Evolutionary conservation across 805 yeast species (phyloP), one percentile per base, ranked within the genome.

Genomic region (Zygosaccharomyces rouxii): DNA sequence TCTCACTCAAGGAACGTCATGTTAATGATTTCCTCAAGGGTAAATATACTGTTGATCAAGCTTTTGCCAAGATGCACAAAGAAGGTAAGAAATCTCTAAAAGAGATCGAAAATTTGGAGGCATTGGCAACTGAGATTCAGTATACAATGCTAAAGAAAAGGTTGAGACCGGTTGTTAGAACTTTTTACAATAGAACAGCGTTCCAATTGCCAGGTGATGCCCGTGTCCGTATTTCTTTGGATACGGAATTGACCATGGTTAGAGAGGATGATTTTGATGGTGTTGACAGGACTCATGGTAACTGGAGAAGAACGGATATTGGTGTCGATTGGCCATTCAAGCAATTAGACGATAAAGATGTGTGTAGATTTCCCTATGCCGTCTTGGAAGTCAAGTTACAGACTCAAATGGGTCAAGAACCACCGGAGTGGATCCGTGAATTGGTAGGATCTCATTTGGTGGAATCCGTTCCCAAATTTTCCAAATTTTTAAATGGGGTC

Each of bases 121-220:
- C 94, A 39, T 76, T 94, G 56, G 98, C 98, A 6, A 78, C 83
- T 50, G 99, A 94, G 68, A 86, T 87, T 38, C 99, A 94, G 71
- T 94, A 92, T 68, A 77, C 95, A 29, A 85, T 89, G 53, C 70
- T 94, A 57, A 86, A 86, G 64, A 84, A 84, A 66, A 84, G 83
- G 67, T 75, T 86, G 67, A 80, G 97, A 63, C 99, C 99, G 0
- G 97, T 89, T 38, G 86, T 89, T 71, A 81, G 99, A 69, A 87
- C 97, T 0, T 94, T 94, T 68, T 94, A 94, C 72, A 89, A 90
- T 71, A 86, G 99, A 76, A 94, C 99, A 31, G 99, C 99, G 2
- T 94, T 94, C 79, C 99, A 94, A 74, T 79, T 94, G 49, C 99
- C 99, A 5, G 99, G 99, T 50, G 99, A 94, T 70, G 99, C 99